phyloP scores from a whole-genome alignment of 192 early-diverging fungal species.

The Entomortierella beljakovae region DNA sequence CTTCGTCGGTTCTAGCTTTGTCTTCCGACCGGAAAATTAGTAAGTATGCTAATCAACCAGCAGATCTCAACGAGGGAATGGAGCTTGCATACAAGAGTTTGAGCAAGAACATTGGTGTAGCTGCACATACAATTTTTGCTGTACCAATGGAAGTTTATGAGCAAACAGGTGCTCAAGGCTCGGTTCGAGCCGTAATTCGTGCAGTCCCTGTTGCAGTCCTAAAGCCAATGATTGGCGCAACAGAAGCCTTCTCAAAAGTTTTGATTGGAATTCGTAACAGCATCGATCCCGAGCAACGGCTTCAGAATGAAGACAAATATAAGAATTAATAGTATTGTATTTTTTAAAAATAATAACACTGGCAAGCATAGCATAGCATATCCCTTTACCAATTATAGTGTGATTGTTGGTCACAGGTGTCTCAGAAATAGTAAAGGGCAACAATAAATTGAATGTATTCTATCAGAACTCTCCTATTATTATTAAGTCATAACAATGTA shows the following conservation, averaged over 20 bases:
- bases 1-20: conserved; percentile 1
- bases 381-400: too few relatives aligned
- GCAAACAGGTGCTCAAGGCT: conserved; percentile 62
- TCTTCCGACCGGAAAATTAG: conserved; percentile 58
- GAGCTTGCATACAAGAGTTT: conserved; percentile 85
- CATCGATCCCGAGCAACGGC: conserved; percentile 83
- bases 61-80: conserved; percentile 87
- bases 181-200: conserved; percentile 73
- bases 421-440: too few relatives aligned
- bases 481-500: too few relatives aligned
- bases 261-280: conserved; percentile 91
- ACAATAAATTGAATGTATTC: too few relatives aligned
- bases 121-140: conserved; percentile 90
- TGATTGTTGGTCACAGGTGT: too few relatives aligned
- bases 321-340: conserved; percentile 36
- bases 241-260: conserved; percentile 93
- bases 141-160: conserved; percentile 89
- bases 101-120: conserved; percentile 81
- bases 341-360: too few relatives aligned
- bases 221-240: conserved; percentile 95
- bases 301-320: conserved; percentile 82
- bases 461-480: too few relatives aligned
- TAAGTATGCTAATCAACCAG: conserved; percentile 89
- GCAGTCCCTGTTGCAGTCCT: conserved; percentile 93
- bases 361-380: too few relatives aligned